Base-by-base conservation (phyloP, 2,329 filamentous ascomycete genomes). In the Monosporascus sp. region DNA sequence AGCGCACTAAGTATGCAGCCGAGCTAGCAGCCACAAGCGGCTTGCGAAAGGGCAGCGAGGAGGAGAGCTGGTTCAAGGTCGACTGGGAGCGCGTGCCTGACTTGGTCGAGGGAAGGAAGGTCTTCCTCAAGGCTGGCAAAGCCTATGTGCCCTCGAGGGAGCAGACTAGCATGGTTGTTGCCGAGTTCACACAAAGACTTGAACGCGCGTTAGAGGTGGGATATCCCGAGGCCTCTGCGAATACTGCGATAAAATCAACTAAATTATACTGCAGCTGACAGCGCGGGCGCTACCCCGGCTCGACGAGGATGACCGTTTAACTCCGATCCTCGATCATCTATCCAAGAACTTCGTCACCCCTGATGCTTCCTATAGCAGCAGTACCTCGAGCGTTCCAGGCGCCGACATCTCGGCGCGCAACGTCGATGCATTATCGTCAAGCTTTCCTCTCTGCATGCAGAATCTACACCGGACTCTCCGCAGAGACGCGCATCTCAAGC, bases 291-390 rank as follows among this genome's bases (percentile, higher is more conserved):
- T 97, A 4, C 94, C 94, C 0, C 86, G 92, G 11, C 82, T 99
- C 37, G 94, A 99, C 67, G 94, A 99, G 76, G 94, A 99, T 69
- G 93, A 97, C 69, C 88, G 94, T 46, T 81, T 99, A 6, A 80
- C 79, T 1, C 82, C 82, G 0, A 84, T 84, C 56, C 78, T 85
- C 22, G 73, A 83, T 62, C 81, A 99, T 66, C 81, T 99, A n/a
- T 94, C 90, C 55, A 93, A 96, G 70, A 96, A 93, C 68, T 99
- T 99, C 70, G 87, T 90, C 60, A 91, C 93, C 0, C 94, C 94
- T 1, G 93, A 97, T 65, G 85, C 90, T 7, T 83, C 84, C 14
- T 96, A 95, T 74, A 81, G 82, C 5, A 82, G 82, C 60, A 80
- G 83, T 22, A 79, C 84, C 53, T 80, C 80, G 1, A 77, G 84